Evolutionary conservation across 2,329 filamentous ascomycete species (phyloP), one percentile per base, ranked within the genome.

Genomic region (Grosmannia clavigera): DNA sequence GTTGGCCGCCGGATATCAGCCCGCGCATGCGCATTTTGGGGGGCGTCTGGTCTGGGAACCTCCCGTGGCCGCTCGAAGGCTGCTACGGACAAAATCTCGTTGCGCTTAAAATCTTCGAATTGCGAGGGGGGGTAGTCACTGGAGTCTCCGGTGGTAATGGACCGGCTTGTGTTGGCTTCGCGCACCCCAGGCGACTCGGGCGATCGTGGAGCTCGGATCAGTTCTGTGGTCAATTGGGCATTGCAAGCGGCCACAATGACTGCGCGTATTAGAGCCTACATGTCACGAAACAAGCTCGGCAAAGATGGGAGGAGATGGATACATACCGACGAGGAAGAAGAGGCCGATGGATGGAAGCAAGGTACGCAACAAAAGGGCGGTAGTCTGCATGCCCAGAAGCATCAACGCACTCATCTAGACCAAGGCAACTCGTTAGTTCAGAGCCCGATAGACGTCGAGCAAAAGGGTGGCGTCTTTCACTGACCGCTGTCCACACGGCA

Each of bases 401-500:
- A 82, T 72, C 10, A 76, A 72, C 9, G 77, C 72, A 65, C 81
- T 83, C 61, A 75, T 73, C 79, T 82, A 62, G 14, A 29, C 16
- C 12, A 16, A 40, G 56, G 27, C 60, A 29, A 19, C 12, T n/a
- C 22, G 19, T 55, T 11, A 35, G 52, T 38, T 22, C 19, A 5
- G 19, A 25, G 19, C 14, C 22, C 9, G 33, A 35, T 35, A 35
- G 19, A 7, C 43, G 7, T 46, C 19, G 16, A 10, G 22, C 2
- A 14, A n/a, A 10, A 31, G 27, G 43, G 7, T 3, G 19, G 16
- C 7, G 10, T n/a, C 29, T 7, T 53, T 27, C 33, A 77, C 79
- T 68, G 67, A 82, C 79, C 65, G 71, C 78, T 58, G 76, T 79
- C 81, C 81, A 84, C 38, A 81, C 67, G n/a, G 71, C 73, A 60